A percentile compares a stretch with the other conserved stretches of the same genome.
phyloP scores from a whole-genome alignment of 2,329 filamentous ascomycete species.

The Colletotrichum liaoningense region DNA sequence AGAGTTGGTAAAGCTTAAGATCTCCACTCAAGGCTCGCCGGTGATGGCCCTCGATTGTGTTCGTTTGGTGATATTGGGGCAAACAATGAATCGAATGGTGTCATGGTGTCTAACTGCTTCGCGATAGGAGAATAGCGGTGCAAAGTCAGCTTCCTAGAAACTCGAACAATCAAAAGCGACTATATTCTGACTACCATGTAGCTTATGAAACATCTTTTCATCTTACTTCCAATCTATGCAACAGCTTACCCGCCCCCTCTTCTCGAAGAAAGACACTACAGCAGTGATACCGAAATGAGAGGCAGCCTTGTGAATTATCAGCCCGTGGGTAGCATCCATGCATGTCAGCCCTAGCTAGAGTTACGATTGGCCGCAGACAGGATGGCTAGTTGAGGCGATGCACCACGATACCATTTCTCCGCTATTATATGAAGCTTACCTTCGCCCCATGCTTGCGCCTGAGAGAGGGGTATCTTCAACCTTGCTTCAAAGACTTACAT shows the following conservation, averaged over 20 bases:
- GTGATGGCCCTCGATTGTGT: not conserved
- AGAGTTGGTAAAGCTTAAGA: no score
- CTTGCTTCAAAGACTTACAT: no score
- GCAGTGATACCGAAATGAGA: not conserved
- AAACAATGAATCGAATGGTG: not conserved
- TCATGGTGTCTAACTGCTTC: not conserved
- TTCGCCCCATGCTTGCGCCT: not conserved
- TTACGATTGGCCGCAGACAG: not conserved
- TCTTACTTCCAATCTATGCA: not conserved
- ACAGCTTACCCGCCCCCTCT: not conserved
- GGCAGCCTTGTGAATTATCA: not conserved
- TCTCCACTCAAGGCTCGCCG: no score
- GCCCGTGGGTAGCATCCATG: not conserved
- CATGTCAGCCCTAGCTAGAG: slow-evolving; percentile 7
- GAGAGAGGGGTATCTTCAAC: not conserved
- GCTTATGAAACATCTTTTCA: not conserved
- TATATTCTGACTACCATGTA: not conserved
- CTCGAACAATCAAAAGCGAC: not conserved
- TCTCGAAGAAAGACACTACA: not conserved
- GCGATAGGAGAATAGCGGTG: not conserved
- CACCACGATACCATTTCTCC: not conserved
- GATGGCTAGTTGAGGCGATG: not conserved
- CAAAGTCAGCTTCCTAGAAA: not conserved
- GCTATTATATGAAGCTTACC: not conserved
- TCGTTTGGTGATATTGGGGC: not conserved